A percentile compares a stretch with the other conserved stretches of the same genome.
Conservation (phyloP, 2,329 filamentous ascomycete species). For the Ophiostoma pallidulum region DNA sequence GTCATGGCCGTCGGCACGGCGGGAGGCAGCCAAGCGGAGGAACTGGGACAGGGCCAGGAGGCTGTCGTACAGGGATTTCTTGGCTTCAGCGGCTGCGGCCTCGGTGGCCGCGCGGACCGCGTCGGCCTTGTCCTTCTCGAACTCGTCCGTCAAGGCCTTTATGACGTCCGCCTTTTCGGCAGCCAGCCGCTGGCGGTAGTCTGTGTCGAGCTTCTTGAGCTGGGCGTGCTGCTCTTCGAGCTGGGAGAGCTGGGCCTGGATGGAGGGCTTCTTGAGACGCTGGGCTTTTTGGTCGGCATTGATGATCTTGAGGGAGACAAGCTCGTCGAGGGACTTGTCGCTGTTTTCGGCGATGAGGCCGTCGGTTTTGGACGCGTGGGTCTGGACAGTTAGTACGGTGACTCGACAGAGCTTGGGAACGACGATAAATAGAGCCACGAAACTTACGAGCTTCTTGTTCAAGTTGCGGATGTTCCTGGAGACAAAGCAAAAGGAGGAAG, state of each 20-base stretch:
- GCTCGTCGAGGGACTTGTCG: conserved; percentile 61
- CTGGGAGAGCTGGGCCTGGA: conserved; percentile 58
- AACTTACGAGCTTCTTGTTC: conserved; percentile 84
- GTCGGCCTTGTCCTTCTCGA: conserved; percentile 46
- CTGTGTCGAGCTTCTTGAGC: conserved; percentile 66
- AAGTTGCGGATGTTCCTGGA: conserved; percentile 79
- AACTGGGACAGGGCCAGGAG: conserved; percentile 69
- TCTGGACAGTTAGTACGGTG: conserved; percentile 33
- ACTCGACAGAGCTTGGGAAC: too few relatives aligned
- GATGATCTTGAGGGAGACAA: conserved; percentile 63
- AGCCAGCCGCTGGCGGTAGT: conserved; percentile 53
- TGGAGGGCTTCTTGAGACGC: conserved; percentile 64
- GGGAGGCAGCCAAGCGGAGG: conserved; percentile 66
- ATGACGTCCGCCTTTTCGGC: conserved; percentile 52
- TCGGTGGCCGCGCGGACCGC: conserved; percentile 44
- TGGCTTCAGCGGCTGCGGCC: conserved; percentile 42
- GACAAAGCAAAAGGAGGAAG: conserved; percentile 15
- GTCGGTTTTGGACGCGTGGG: conserved; percentile 64
- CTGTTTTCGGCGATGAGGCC: conserved; percentile 58
- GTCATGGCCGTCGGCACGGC: conserved; percentile 60
- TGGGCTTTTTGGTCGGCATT: conserved; percentile 73
- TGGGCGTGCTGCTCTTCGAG: conserved; percentile 65
- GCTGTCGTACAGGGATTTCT: conserved; percentile 51
- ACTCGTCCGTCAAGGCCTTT: conserved; percentile 42
- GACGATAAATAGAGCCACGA: not conserved